Percentiles rank a stretch among this genome's conserved stretches.
phyloP scores from a whole-genome alignment of 2,329 filamentous ascomycete species.

The Didymella pinodella region DNA sequence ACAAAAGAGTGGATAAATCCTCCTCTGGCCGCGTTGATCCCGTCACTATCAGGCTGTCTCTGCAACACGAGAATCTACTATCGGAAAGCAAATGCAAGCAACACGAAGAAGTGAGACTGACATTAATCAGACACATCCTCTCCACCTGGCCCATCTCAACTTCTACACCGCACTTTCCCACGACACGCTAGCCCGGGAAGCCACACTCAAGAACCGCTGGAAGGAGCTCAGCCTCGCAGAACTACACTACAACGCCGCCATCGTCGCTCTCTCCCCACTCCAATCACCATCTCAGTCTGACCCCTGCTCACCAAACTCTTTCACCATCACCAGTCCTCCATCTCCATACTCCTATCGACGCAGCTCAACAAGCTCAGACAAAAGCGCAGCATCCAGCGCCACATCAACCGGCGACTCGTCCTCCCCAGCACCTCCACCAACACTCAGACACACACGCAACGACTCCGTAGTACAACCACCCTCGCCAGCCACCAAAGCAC shows the following conservation, averaged over 20 bases:
- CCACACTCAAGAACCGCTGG: slow-evolving; percentile 41
- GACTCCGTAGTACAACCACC: background rate
- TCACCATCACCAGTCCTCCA: background rate
- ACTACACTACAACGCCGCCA: slow-evolving; percentile 45
- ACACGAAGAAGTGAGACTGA: background rate
- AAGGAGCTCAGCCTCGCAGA: slow-evolving; percentile 46
- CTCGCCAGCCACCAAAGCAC: too few species aligned
- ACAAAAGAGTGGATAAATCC: too few species aligned
- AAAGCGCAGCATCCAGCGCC: slow-evolving; percentile 33
- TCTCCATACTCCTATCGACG: slow-evolving; percentile 12
- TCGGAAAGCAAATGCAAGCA: background rate
- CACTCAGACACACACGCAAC: background rate
- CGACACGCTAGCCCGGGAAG: slow-evolving; percentile 48
- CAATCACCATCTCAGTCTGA: slow-evolving; percentile 3
- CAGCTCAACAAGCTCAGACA: slow-evolving; percentile 12
- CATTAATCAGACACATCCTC: slow-evolving; percentile 41
- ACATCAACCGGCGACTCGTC: slow-evolving; percentile 29
- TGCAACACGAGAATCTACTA: too few species aligned
- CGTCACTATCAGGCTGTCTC: too few species aligned
- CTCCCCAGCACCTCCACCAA: slow-evolving; percentile 3
- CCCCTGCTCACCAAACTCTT: slow-evolving; percentile 11
- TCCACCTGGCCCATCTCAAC: slow-evolving; percentile 46
- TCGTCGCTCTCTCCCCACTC: slow-evolving; percentile 16
- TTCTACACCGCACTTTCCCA: slow-evolving; percentile 51
- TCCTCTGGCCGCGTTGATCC: too few species aligned